Conservation (phyloP, 805 yeast genomes). For the Kodamaea hsintzibuensis region DNA sequence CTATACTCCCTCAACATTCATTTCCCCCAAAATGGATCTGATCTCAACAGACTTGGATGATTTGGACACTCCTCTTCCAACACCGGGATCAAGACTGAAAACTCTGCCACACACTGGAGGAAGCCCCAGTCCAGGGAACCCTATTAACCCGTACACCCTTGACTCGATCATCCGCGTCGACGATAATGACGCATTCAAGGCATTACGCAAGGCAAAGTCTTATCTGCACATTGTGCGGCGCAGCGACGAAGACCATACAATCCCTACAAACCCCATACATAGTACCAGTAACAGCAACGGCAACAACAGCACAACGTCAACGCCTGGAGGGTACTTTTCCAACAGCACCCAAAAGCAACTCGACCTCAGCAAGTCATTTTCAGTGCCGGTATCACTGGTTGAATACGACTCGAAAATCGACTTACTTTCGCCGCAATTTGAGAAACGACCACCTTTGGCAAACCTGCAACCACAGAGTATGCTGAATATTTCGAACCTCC, state of each 20-base stretch:
- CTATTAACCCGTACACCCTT: constrained; percentile 14
- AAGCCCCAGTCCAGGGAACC: constrained; percentile 1
- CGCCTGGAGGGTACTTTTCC: constrained; percentile 5
- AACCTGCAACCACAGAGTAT: not conserved
- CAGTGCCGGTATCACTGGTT: constrained; percentile 4
- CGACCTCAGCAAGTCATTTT: constrained; percentile 7
- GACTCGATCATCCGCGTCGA: constrained; percentile 29
- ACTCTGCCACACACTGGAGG: constrained; percentile 7
- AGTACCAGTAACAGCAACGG: constrained; percentile 5
- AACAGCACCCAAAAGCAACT: constrained; percentile 5
- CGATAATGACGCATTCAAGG: constrained; percentile 45
- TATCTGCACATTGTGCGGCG: constrained; percentile 16
- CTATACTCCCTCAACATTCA: constrained; percentile 46
- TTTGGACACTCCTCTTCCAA: constrained; percentile 21
- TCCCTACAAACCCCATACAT: not conserved
- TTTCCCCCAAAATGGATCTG: constrained; percentile 42
- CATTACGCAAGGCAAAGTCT: constrained; percentile 39
- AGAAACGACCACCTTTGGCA: constrained; percentile 1
- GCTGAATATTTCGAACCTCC: constrained; percentile 1
- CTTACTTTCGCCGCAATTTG: constrained; percentile 28
- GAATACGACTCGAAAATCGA: constrained; percentile 19
- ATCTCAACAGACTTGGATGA: constrained; percentile 23
- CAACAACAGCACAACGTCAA: constrained; percentile 4
- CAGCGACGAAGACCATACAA: not conserved
- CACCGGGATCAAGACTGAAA: constrained; percentile 16